Percentiles rank a stretch among this genome's conserved stretches.
Conservation (phyloP, 768 basidiomycete species). For the Trametes meyenii region DNA sequence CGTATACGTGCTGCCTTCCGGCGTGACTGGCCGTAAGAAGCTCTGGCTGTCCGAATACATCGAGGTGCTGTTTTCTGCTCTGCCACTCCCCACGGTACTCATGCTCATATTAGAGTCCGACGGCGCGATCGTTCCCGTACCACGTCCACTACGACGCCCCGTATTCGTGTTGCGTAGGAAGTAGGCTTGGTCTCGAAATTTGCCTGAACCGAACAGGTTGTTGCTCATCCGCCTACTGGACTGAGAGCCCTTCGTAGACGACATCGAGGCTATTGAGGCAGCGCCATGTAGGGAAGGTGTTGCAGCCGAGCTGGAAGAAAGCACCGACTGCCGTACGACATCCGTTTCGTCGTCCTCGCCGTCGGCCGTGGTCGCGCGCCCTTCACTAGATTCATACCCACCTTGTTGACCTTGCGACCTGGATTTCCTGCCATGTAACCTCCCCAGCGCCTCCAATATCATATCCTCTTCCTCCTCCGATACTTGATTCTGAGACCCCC, state of each 20-base stretch:
- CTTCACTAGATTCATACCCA: constrained; percentile 20
- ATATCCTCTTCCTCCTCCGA: constrained; percentile 86
- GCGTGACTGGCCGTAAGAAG: constrained; percentile 52
- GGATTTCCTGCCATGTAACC: constrained; percentile 45
- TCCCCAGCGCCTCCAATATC: constrained; percentile 73
- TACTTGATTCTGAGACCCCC: constrained; percentile 67
- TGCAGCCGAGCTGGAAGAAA: constrained; percentile 39
- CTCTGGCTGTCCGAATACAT: constrained; percentile 49
- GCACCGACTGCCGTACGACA: constrained; percentile 28
- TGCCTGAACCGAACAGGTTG: constrained; percentile 83
- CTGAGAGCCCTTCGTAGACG: constrained; percentile 44
- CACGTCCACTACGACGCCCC: constrained; percentile 41
- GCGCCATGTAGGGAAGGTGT: constrained; percentile 35
- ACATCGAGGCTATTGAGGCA: constrained; percentile 29
- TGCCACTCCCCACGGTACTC: constrained; percentile 38
- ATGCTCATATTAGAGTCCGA: constrained; percentile 49
- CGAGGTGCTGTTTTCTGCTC: constrained; percentile 50
- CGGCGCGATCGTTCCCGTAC: constrained; percentile 39
- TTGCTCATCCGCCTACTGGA: constrained; percentile 80
- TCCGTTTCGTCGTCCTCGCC: constrained; percentile 18
- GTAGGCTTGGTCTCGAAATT: constrained; percentile 74
- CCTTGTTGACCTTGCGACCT: constrained; percentile 17
- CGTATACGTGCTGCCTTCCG: constrained; percentile 48
- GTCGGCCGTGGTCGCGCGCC: constrained; percentile 1
- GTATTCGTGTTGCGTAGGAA: constrained; percentile 53